A percentile compares a stretch with the other conserved stretches of the same genome.
Evolutionary conservation across 2,329 filamentous ascomycete species (phyloP).

Genomic region (Penicillium freii): DNA sequence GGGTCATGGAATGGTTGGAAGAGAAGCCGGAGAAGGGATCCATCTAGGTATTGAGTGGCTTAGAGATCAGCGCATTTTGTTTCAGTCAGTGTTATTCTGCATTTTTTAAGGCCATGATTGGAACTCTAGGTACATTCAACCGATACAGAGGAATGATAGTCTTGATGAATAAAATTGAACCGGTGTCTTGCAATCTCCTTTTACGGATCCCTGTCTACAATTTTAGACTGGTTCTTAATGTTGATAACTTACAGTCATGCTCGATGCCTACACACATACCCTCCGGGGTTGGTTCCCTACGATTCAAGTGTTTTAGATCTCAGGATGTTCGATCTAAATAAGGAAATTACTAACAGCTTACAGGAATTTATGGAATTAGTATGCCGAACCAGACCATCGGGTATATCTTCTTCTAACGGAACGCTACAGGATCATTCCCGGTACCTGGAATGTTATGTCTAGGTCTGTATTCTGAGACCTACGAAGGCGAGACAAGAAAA

Average conservation of each 20-base stretch:
- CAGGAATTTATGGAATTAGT: background rate
- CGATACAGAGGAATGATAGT: background rate
- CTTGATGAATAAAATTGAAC: background rate
- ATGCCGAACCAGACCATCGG: background rate
- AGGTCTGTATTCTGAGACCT: background rate
- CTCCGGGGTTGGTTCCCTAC: background rate
- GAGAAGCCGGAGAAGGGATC: background rate
- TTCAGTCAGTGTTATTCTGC: background rate
- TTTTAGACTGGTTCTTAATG: background rate
- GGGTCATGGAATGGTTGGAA: slow-evolving; percentile 13
- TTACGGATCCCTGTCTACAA: background rate
- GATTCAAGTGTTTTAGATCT: background rate
- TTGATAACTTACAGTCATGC: background rate
- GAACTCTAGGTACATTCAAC: background rate
- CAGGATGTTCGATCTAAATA: background rate
- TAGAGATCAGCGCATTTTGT: background rate
- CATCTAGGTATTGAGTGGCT: background rate
- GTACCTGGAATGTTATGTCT: slow-evolving; percentile 2
- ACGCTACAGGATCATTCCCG: background rate
- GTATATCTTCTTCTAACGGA: background rate
- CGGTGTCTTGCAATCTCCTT: background rate
- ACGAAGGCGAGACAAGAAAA: background rate
- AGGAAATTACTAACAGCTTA: background rate
- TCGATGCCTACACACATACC: background rate
- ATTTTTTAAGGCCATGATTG: background rate